Base-by-base conservation (phyloP, 805 yeast species). In the Hanseniaspora valbyensis region DNA sequence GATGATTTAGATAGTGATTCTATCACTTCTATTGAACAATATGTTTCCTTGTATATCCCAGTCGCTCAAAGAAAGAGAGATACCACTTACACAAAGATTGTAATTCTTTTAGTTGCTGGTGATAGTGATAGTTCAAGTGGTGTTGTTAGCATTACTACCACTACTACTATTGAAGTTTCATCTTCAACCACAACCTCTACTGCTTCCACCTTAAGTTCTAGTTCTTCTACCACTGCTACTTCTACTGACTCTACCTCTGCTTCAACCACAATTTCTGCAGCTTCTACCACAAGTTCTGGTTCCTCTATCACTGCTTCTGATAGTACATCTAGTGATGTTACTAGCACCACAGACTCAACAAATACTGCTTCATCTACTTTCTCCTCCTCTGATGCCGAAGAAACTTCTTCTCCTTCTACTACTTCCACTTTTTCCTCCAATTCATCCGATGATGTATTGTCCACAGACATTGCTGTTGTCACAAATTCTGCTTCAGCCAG, bases 51-150 rank as follows among this genome's bases (percentile, higher is more conserved):
- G 7, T 46, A 46, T 22, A 33, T 46, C 14, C 50, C 50, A 30
- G 19, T 29, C 1, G 16, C 16, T 13, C 16, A 13, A 28, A 9
- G 16, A 14, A 46, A 39, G 18, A 46, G 50, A 40, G 50, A 22
- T 18, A 46, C 45, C 9, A 16, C 34, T n/a, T 49, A 41, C 30
- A 30, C 61, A 18, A 53, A 64, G 22, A 39, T 61, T 30, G 44
- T 19, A n/a, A 3, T 30, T 19, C 7, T 5, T 7, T 29, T 28
- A 14, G 26, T 7, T 29, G 44, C 44, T 24, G 34, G 37, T 18
- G 13, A 25, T 4, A 18, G 28, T 10, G 36, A 5, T 21, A 25
- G 8, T 4, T 4, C 30, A 2, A 21, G 28, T 16, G 10, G 30
- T 22, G 26, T 38, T 28, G 32, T 21, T 30, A 18, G 26, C 12